phyloP scores from a whole-genome alignment of 768 basidiomycete species.

The Panus rudis region DNA sequence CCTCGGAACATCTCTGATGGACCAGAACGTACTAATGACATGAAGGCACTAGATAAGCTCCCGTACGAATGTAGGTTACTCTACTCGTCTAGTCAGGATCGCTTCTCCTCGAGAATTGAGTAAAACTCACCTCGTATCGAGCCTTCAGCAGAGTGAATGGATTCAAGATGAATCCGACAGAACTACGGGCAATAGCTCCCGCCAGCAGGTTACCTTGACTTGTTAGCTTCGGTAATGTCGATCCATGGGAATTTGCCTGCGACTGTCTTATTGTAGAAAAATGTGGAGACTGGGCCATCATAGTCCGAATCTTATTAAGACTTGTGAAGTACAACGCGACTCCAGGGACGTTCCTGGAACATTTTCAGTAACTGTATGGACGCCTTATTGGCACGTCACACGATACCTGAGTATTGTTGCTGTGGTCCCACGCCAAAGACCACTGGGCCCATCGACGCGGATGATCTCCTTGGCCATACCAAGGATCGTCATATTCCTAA shows the following conservation, averaged over 20 bases:
- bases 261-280: constrained; percentile 38
- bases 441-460: constrained; percentile 51
- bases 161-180: constrained; percentile 79
- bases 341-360: constrained; percentile 79
- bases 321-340: constrained; percentile 89
- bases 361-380: background rate
- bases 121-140: constrained; percentile 68
- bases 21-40: constrained; percentile 59
- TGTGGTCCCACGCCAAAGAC: constrained; percentile 85
- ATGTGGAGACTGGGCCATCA: constrained; percentile 66
- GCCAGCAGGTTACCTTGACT: constrained; percentile 78
- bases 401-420: constrained; percentile 71
- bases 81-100: constrained; percentile 33
- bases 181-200: constrained; percentile 75
- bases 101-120: background rate
- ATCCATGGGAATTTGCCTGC: constrained; percentile 24
- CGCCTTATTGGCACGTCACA: background rate
- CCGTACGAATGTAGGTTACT: constrained; percentile 73
- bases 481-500: constrained; percentile 26
- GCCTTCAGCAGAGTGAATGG: constrained; percentile 91
- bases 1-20: constrained; percentile 81
- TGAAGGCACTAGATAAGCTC: constrained; percentile 51
- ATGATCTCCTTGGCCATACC: constrained; percentile 52
- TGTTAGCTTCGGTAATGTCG: constrained; percentile 64
- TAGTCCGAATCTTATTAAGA: constrained; percentile 71